Evolutionary conservation across 2,329 filamentous ascomycete genomes (phyloP).

Genomic region (Ascosphaera pollenicola): DNA sequence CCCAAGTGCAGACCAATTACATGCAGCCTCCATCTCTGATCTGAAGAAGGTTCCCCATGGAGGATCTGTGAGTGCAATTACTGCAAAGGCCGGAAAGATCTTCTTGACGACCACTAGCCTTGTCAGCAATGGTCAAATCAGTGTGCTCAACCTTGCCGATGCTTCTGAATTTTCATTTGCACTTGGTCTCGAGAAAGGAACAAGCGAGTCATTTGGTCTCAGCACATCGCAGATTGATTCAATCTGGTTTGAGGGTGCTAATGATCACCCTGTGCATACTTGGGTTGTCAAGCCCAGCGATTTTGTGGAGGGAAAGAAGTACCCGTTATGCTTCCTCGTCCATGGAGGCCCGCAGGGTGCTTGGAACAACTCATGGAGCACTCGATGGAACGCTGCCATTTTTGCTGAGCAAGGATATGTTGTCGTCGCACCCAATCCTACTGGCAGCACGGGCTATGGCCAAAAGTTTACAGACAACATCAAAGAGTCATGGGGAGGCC

Average conservation of each 20-base stretch:
- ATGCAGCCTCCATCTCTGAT: conserved; percentile 10
- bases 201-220: conserved; percentile 19
- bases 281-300: conserved; percentile 26
- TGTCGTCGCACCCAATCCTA: conserved; percentile 36
- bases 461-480: conserved; percentile 30
- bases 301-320: conserved; percentile 24
- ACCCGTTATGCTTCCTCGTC: conserved; percentile 31
- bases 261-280: conserved; percentile 21
- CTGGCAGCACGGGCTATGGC: conserved; percentile 35
- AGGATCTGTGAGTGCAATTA: conserved; percentile 20
- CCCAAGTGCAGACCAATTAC: conserved; percentile 9
- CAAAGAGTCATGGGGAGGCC: conserved; percentile 29
- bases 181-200: too few relatives aligned
- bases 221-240: conserved; percentile 20
- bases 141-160: conserved; percentile 16
- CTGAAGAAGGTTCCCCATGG: conserved; percentile 18
- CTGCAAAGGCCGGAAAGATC: conserved; percentile 15
- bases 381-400: conserved; percentile 30
- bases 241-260: conserved; percentile 24
- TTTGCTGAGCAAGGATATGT: conserved; percentile 41
- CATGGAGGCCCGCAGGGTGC: conserved; percentile 30
- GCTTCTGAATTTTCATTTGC: conserved; percentile 7
- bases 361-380: conserved; percentile 33
- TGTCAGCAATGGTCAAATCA: conserved; percentile 23
- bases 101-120: conserved; percentile 22